A percentile compares a stretch with the other conserved stretches of the same genome.
These are phyloP conservation scores for Aspergillus quadricinctus DNA, from an alignment of 2,329 filamentous ascomycete species.

Conservation along the genomic window DNA sequence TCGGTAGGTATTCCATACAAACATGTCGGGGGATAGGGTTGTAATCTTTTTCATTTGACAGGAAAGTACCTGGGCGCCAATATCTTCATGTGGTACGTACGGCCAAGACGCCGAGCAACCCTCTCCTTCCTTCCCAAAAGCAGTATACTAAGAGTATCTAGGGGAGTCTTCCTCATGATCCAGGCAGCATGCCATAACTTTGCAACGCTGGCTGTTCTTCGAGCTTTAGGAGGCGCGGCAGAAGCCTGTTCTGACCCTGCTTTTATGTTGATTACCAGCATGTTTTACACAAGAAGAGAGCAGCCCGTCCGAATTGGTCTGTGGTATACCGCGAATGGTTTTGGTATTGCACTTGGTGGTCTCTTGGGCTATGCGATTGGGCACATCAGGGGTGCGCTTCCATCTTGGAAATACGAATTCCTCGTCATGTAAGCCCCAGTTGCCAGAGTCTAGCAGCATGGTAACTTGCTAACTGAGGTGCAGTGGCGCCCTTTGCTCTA, in stretches of 20 bases:
- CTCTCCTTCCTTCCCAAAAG: neutral
- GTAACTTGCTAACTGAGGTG: slow-evolving; percentile 1
- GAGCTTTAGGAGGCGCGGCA: slow-evolving; percentile 54
- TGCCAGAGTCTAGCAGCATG: neutral
- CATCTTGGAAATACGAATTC: slow-evolving; percentile 65
- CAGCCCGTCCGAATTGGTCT: slow-evolving; percentile 58
- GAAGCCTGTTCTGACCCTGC: slow-evolving; percentile 57
- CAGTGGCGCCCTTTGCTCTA: slow-evolving; percentile 50
- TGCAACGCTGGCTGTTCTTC: slow-evolving; percentile 51
- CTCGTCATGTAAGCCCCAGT: slow-evolving; percentile 49
- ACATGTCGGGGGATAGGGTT: neutral
- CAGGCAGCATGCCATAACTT: slow-evolving; percentile 54
- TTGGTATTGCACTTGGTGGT: slow-evolving; percentile 57
- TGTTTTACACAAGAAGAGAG: slow-evolving; percentile 62
- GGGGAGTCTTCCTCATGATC: slow-evolving; percentile 49
- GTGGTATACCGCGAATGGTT: slow-evolving; percentile 58
- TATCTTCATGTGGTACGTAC: slow-evolving; percentile 52
- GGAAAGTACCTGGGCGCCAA: slow-evolving; percentile 53
- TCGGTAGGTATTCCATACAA: slow-evolving; percentile 31
- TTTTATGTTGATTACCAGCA: slow-evolving; percentile 61
- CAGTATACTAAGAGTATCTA: slow-evolving; percentile 7
- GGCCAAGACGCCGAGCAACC: neutral
- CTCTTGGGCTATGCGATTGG: slow-evolving; percentile 58
- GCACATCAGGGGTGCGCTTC: slow-evolving; percentile 53
- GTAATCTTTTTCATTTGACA: slow-evolving; percentile 6